phyloP scores from a whole-genome alignment of 2,329 filamentous ascomycete genomes.

The Massarina eburnea region DNA sequence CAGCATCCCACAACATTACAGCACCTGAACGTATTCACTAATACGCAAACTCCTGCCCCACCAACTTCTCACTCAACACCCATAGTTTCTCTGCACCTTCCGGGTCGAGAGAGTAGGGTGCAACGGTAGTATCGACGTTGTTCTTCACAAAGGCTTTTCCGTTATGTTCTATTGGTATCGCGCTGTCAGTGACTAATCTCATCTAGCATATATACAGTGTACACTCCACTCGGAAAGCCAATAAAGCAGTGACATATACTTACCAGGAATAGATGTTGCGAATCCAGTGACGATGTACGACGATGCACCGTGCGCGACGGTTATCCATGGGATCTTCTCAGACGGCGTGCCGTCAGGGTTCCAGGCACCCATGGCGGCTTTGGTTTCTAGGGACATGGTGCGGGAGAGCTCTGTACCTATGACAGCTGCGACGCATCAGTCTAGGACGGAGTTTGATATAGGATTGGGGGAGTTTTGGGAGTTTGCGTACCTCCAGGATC shows the following conservation, averaged over 20 bases:
- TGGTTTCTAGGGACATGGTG: no score
- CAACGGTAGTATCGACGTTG: constrained; percentile 11
- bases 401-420: no score
- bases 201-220: constrained; percentile 6
- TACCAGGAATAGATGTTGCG: no score
- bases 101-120: constrained; percentile 14
- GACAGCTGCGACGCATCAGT: no score
- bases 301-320: constrained; percentile 15
- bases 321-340: constrained; percentile 10
- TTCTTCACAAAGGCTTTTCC: constrained; percentile 15
- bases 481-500: constrained; percentile 19
- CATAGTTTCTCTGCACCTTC: constrained; percentile 20
- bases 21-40: no score
- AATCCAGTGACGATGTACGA: no score
- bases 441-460: no score
- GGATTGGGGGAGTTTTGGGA: no score
- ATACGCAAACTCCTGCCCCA: constrained; percentile 12
- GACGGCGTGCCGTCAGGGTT: neutral
- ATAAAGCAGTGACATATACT: no score
- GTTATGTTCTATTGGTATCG: constrained; percentile 1
- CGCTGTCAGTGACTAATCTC: neutral
- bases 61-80: constrained; percentile 23
- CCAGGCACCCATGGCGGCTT: no score
- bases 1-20: no score
- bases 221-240: no score